Percentiles rank a stretch among this genome's conserved stretches.
Conservation (phyloP, 768 basidiomycete species). For the Pleurotus citrinopileatus region DNA sequence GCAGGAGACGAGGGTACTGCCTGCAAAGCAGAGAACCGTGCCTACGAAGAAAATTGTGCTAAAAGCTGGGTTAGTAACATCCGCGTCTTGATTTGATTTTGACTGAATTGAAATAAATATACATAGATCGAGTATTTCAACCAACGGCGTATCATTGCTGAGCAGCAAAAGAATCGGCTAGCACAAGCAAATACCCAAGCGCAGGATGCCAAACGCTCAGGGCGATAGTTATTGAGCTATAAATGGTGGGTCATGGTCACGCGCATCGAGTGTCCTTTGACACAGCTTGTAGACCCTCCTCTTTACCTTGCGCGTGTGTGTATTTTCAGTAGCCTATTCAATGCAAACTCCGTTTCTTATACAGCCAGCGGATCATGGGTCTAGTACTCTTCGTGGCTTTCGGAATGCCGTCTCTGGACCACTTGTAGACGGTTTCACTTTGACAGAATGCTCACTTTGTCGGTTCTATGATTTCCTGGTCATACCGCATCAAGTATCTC, state of each 20-base stretch:
- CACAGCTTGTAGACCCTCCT: too few species aligned
- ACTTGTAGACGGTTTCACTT: too few species aligned
- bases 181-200: slow-evolving; percentile 36
- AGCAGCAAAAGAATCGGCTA: slow-evolving; percentile 72
- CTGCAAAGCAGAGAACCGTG: slow-evolving; percentile 54
- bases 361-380: too few species aligned
- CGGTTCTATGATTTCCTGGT: too few species aligned
- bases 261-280: background rate
- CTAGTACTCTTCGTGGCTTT: too few species aligned
- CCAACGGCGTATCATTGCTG: slow-evolving; percentile 79
- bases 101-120: slow-evolving; percentile 11
- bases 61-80: slow-evolving; percentile 78
- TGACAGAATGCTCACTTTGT: too few species aligned
- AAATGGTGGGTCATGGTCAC: background rate
- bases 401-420: too few species aligned
- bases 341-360: too few species aligned
- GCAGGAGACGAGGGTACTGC: slow-evolving; percentile 67
- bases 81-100: background rate
- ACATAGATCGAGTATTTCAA: slow-evolving; percentile 92
- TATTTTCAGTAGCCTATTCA: too few species aligned
- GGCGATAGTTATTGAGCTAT: background rate
- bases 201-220: slow-evolving; percentile 2
- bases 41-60: slow-evolving; percentile 75
- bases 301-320: too few species aligned
- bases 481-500: too few species aligned